Evolutionary conservation across 2,329 filamentous ascomycete genomes (phyloP), one percentile per base, ranked within the genome.

Genomic region (Xylariomycetidae sp.): DNA sequence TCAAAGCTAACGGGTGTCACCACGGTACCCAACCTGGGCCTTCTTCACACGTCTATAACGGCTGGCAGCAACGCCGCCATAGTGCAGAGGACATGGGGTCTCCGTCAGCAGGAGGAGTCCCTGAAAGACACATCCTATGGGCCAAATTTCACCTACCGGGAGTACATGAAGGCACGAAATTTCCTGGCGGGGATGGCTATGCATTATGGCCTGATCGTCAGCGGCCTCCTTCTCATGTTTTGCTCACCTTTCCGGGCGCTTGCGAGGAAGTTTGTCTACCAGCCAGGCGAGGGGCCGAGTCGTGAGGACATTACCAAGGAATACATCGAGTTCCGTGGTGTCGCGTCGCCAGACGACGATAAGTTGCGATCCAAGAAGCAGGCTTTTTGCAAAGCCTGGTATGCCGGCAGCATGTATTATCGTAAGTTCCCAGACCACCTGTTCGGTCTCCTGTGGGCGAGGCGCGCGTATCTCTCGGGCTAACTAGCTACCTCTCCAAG

Each of bases 21-120:
- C 30, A 54, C 53, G 2, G 53, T 77, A 16, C 69, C 69, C 2
- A 60, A 68, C 30, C 61, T 82, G 12, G 79, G 79, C 11, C 61
- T 70, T 13, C 57, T 77, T 28, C 74, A 77, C 1, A 72, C 71
- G 0, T 78, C 69, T 9, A 25, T 75, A 1, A 64, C 69, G 15
- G 65, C 53, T 6, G 51, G 56, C 8, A 69, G 72, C 2, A 75
- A 84, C 45, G 55, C 61, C 4, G 63, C 74, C 11, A 61, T 75
- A 13, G 70, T 83, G 5, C 69, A 80, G 41, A 67, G 80, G 27
- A 72, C 72, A 7, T 84, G 80, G 80, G 80, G 80, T 12, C 58
- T 84, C 2, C 56, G 75, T 8, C 57, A 64, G n/a, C 54, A 62
- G 34, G 61, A 64, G 3, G 63, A 69, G 6, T 64, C 51, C 18